Base-by-base conservation (phyloP, 192 early-diverging fungal species). In the Rhizoclosmatium sp. region DNA sequence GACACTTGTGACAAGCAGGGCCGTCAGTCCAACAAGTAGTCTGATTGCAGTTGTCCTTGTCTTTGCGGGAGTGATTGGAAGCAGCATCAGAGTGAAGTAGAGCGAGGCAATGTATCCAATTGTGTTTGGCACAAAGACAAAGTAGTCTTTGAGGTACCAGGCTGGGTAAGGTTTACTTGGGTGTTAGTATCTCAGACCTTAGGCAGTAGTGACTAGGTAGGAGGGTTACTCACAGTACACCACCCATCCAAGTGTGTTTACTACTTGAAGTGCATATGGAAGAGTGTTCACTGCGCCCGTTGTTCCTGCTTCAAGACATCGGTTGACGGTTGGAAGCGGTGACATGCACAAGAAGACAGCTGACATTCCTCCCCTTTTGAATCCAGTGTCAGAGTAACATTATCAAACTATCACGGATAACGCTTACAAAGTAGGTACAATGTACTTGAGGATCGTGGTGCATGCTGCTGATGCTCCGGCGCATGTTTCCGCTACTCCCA, bases 221-320 rank as follows among this genome's bases (percentile, higher is more conserved):
- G 31, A 31, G 2, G 1, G 67, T 14, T 47, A 69, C 71, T 58
- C 47, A 72, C 71, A 51, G 56, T 72, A 72, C 10, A 72, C 14
- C 9, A 72, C 54, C 71, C 71, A 72, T 16, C 54, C 19, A 41
- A 39, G 42, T 59, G 21, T 56, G 12, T 72, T 72, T 2, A 42
- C 54, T 9, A 56, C 71, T 12, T 19, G 14, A 7, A 72, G 56
- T 14, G 71, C 48, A 9, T 31, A 72, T n/a, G 71, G 71, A 21
- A 72, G n/a, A 23, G 71, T 48, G 42, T 72, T 72, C 5, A 72
- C 21, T 2, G 14, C 56, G n/a, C 71, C 71, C n/a, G 59, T 10
- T 16, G 21, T 41, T 42, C 71, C 71, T 1, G 14, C 42, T 3
- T 42, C 19, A 19, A 72, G 12, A 3, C 21, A 14, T n/a, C 41